Conservation (phyloP, 2,329 filamentous ascomycete genomes). For the Neocucurbitaria cava region DNA sequence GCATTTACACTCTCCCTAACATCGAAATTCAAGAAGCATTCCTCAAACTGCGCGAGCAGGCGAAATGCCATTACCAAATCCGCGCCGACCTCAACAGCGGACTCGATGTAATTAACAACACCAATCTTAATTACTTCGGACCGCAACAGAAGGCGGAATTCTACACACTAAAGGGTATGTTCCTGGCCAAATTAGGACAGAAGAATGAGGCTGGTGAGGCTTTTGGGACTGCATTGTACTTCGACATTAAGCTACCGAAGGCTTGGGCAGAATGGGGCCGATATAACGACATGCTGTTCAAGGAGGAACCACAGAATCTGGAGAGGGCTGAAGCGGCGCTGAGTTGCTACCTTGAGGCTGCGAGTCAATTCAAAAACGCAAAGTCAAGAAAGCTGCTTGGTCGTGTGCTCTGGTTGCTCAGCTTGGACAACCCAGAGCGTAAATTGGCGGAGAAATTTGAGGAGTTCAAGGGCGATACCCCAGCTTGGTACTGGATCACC, state of each 20-base stretch:
- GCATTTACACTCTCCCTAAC: conserved; percentile 98
- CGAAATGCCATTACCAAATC: conserved; percentile 98
- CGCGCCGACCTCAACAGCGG: conserved; percentile 89
- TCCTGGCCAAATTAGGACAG: conserved; percentile 90
- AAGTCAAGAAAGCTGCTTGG: conserved; percentile 95
- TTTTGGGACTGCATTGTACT: conserved; percentile 93
- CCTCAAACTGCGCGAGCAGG: conserved; percentile 96
- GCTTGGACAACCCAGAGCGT: conserved; percentile 86
- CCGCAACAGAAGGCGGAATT: conserved; percentile 97
- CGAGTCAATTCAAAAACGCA: conserved; percentile 94
- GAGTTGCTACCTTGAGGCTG: conserved; percentile 94
- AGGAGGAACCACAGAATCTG: conserved; percentile 82
- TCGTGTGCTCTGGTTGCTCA: conserved; percentile 92
- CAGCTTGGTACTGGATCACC: conserved; percentile 99
- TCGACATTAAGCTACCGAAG: conserved; percentile 93
- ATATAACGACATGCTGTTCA: conserved; percentile 97
- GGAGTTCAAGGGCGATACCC: conserved; percentile 95
- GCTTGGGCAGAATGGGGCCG: conserved; percentile 99
- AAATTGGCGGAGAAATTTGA: conserved; percentile 87
- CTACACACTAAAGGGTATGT: conserved; percentile 99
- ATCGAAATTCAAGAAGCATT: conserved; percentile 99
- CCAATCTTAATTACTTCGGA: conserved; percentile 98
- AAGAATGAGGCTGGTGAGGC: conserved; percentile 91
- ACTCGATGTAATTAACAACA: conserved; percentile 98
- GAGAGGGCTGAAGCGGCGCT: conserved; percentile 88